Evolutionary conservation across 176 grass and related monocot species (phyloP).

Genomic region (Oryza brachyantha): DNA sequence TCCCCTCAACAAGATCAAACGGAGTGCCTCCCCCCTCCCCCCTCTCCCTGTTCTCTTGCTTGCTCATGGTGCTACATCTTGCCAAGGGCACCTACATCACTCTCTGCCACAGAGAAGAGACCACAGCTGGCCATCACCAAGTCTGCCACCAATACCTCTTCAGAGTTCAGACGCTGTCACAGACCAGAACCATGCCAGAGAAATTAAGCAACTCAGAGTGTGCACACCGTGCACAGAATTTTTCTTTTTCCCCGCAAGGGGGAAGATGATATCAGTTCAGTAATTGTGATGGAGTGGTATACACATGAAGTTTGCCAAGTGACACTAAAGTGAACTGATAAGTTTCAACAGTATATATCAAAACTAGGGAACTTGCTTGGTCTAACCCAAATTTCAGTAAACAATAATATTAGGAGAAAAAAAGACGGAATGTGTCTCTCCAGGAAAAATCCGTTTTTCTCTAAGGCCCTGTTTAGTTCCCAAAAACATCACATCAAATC

Average conservation of each 20-base stretch:
- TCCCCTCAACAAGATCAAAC: not conserved
- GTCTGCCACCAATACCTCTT: not conserved
- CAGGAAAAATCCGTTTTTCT: not conserved
- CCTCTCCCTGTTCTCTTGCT: not conserved
- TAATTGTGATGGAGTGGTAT: not conserved
- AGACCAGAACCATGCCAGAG: not conserved
- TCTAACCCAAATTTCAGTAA: not conserved
- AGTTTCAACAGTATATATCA: not conserved
- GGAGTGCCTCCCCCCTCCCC: not conserved
- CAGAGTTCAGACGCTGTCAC: not conserved
- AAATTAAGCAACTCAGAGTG: not conserved
- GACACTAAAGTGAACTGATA: not conserved
- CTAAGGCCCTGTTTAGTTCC: too few species aligned
- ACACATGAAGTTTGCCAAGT: not conserved
- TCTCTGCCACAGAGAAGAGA: not conserved
- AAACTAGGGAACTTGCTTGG: not conserved
- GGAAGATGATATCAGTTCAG: not conserved
- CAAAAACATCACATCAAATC: too few species aligned
- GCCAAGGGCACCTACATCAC: not conserved
- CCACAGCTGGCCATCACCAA: not conserved
- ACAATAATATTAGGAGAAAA: not conserved
- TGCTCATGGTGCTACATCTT: not conserved
- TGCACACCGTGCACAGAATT: not conserved
- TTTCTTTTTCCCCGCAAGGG: not conserved
- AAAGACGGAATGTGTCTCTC: not conserved